phyloP scores from a whole-genome alignment of 2,329 filamentous ascomycete species.

The Fusarium foetens region DNA sequence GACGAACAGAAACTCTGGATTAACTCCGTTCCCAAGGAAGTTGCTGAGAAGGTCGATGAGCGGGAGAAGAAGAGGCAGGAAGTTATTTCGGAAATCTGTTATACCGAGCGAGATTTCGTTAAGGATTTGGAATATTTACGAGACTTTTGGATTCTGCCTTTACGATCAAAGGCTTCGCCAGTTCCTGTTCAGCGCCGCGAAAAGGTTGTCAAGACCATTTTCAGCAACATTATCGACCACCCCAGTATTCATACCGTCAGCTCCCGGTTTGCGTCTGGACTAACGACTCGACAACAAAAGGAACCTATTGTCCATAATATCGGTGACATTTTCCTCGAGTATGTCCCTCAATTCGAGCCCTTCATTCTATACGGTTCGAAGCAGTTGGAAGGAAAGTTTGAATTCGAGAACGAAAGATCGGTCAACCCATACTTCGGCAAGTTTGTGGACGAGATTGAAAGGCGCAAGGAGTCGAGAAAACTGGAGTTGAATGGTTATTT shows the following conservation, averaged over 20 bases:
- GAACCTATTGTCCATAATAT: conserved; percentile 87
- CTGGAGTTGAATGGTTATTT: conserved; percentile 97
- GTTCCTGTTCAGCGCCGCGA: conserved; percentile 90
- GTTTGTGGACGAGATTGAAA: conserved; percentile 96
- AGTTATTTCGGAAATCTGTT: conserved; percentile 98
- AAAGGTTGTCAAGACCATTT: conserved; percentile 92
- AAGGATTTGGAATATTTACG: conserved; percentile 97
- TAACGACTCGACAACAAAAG: conserved; percentile 92
- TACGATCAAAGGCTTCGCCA: conserved; percentile 83
- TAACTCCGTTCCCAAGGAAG: conserved; percentile 94
- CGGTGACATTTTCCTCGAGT: conserved; percentile 94
- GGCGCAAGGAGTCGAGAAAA: conserved; percentile 95
- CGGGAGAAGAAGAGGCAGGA: conserved; percentile 97
- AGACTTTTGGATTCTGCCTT: conserved; percentile 97
- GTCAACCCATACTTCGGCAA: conserved; percentile 85
- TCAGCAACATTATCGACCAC: conserved; percentile 90
- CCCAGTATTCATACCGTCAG: conserved; percentile 89
- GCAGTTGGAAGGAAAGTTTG: conserved; percentile 95
- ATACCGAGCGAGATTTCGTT: conserved; percentile 98
- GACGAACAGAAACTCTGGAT: conserved; percentile 99
- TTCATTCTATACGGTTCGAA: conserved; percentile 97
- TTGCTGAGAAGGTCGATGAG: conserved; percentile 89
- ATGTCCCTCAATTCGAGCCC: conserved; percentile 89
- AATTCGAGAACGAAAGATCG: conserved; percentile 95
- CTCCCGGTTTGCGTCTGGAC: conserved; percentile 83